Evolutionary conservation across 2,329 filamentous ascomycete genomes (phyloP).

Genomic region (Trichoderma simmonsii): DNA sequence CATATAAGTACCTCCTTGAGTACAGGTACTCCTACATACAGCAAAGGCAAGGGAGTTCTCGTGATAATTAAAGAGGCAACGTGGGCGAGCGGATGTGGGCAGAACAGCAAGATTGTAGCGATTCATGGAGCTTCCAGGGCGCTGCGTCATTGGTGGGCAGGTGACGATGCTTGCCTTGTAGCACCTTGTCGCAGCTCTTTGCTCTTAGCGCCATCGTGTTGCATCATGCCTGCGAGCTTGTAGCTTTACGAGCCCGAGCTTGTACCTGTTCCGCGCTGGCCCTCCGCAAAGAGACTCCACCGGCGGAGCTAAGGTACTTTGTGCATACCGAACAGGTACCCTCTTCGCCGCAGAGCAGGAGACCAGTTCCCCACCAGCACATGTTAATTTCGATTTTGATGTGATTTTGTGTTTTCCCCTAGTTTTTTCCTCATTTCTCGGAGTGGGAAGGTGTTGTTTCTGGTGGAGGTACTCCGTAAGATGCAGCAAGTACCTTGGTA

Average conservation of each 20-base stretch:
- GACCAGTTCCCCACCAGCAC: slow-evolving; percentile 13
- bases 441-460: not conserved
- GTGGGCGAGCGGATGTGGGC: not conserved
- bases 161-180: slow-evolving; percentile 3
- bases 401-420: not conserved
- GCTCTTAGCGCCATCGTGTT: slow-evolving; percentile 9
- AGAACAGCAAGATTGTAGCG: not conserved
- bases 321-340: not conserved
- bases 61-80: not conserved
- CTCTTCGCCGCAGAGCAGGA: not conserved
- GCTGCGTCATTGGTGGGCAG: slow-evolving; percentile 14
- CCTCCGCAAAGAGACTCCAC: slow-evolving; percentile 1
- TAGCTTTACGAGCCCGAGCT: not conserved
- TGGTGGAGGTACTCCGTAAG: not conserved
- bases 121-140: not conserved
- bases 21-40: not conserved
- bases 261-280: not conserved
- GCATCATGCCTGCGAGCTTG: not conserved
- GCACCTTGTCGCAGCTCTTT: not conserved
- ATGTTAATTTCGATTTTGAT: slow-evolving; percentile 14
- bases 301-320: slow-evolving; percentile 5
- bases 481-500: not conserved
- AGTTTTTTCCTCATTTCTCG: not conserved
- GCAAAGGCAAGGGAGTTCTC: not conserved
- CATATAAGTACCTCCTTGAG: not conserved